Conservation (phyloP, 805 yeast genomes). For the Candida andamanensis region DNA sequence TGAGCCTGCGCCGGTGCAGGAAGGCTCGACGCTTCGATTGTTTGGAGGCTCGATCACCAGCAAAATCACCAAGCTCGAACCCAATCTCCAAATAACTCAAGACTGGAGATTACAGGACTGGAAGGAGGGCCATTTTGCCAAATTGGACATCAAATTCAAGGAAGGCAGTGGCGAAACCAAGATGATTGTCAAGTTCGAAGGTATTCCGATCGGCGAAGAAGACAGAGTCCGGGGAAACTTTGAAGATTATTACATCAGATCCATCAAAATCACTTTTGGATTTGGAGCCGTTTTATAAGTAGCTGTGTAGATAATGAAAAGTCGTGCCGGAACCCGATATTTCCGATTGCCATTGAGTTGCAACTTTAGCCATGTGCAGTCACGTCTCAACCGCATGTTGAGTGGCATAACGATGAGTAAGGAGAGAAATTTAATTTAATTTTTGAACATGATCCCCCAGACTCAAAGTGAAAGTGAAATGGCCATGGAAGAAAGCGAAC, state of each 20-base stretch:
- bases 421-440: no score
- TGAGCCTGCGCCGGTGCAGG: constrained; percentile 42
- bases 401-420: no score
- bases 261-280: constrained; percentile 90
- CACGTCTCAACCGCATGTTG: no score
- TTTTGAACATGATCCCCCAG: no score
- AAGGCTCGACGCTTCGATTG: constrained; percentile 59
- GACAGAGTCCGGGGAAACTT: constrained; percentile 81
- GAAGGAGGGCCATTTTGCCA: constrained; percentile 80
- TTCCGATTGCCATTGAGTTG: no score
- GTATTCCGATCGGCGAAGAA: constrained; percentile 94
- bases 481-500: no score
- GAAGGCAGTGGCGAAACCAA: constrained; percentile 84
- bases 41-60: constrained; percentile 89
- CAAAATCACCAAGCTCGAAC: constrained; percentile 53
- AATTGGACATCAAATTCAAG: constrained; percentile 57
- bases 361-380: no score
- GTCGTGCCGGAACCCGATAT: no score
- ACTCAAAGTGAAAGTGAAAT: no score
- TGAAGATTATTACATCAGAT: constrained; percentile 81
- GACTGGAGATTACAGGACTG: constrained; percentile 87
- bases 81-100: constrained; percentile 58
- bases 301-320: no score
- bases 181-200: constrained; percentile 71
- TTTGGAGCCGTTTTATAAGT: constrained; percentile 89